Evolutionary conservation across 192 early-diverging fungal genomes (phyloP).

Genomic region (Globomyces pollinis-pini): DNA sequence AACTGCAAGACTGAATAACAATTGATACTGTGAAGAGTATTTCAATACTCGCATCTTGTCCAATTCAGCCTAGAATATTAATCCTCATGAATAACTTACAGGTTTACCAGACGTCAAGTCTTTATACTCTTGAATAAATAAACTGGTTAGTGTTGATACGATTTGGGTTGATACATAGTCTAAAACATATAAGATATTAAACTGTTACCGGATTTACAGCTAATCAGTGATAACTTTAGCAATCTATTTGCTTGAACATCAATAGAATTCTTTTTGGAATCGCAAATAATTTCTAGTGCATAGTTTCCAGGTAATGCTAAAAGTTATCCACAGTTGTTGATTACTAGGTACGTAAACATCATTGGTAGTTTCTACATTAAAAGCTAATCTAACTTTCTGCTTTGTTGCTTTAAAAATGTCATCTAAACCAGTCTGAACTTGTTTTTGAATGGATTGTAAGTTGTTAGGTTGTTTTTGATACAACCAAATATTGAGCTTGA

Average conservation of each 20-base stretch:
- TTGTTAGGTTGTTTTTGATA: not conserved
- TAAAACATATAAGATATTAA: too few species aligned
- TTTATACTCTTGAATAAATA: not conserved
- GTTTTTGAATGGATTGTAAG: not conserved
- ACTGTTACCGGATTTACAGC: too few species aligned
- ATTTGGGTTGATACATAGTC: not conserved
- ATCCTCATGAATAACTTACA: too few species aligned
- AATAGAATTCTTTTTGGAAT: not conserved
- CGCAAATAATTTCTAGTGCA: not conserved
- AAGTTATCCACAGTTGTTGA: too few species aligned
- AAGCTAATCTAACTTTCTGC: too few species aligned
- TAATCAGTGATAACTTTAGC: not conserved
- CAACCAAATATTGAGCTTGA: slow-evolving; percentile 6
- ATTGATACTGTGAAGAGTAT: slow-evolving; percentile 74
- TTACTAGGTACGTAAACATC: too few species aligned
- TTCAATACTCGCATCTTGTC: slow-evolving; percentile 61
- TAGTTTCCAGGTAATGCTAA: slow-evolving; percentile 1
- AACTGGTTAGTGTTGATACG: not conserved
- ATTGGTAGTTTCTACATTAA: too few species aligned
- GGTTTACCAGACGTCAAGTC: too few species aligned
- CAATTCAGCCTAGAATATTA: too few species aligned
- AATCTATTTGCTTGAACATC: not conserved
- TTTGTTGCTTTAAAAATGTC: not conserved
- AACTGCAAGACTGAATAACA: slow-evolving; percentile 82
- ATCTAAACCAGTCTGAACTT: not conserved